Evolutionary conservation across 805 yeast species (phyloP).

Genomic region (Saccharomycopsis sp.): DNA sequence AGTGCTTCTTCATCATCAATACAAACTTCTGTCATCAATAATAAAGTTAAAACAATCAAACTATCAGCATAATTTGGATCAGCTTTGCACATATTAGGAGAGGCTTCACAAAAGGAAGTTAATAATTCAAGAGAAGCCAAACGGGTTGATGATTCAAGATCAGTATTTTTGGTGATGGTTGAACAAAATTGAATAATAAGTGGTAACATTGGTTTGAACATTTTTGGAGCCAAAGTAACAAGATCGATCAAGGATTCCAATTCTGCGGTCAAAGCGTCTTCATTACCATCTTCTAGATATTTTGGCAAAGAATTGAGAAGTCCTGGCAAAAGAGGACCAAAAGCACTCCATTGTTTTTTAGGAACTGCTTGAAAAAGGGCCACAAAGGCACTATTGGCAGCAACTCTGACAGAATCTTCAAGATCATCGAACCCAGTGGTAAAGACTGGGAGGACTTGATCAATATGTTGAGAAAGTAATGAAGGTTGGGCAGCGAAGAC

Average conservation of each 20-base stretch:
- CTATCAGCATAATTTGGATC: slow-evolving; percentile 62
- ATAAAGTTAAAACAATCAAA: slow-evolving; percentile 62
- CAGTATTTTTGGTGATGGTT: slow-evolving; percentile 72
- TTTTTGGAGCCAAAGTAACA: slow-evolving; percentile 87
- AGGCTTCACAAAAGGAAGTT: slow-evolving; percentile 84
- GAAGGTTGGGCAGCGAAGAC: slow-evolving; percentile 79
- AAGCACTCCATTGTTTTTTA: slow-evolving; percentile 62
- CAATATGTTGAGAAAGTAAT: slow-evolving; percentile 47
- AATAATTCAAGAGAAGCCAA: slow-evolving; percentile 80
- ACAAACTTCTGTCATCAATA: slow-evolving; percentile 89
- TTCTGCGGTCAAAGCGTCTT: slow-evolving; percentile 74
- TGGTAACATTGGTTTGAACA: slow-evolving; percentile 85
- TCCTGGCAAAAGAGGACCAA: slow-evolving; percentile 74
- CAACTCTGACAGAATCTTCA: slow-evolving; percentile 75
- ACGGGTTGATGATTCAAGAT: slow-evolving; percentile 69
- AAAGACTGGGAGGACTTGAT: slow-evolving; percentile 56
- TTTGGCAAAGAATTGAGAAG: slow-evolving; percentile 81
- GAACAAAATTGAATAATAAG: slow-evolving; percentile 80
- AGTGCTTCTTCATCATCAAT: slow-evolving; percentile 77
- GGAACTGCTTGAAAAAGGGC: slow-evolving; percentile 79
- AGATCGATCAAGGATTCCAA: slow-evolving; percentile 82
- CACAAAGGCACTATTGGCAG: slow-evolving; percentile 88
- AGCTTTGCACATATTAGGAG: slow-evolving; percentile 90
- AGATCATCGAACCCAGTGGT: slow-evolving; percentile 72
- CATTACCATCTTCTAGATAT: slow-evolving; percentile 68